Percentiles rank a stretch among this genome's conserved stretches.
phyloP scores from a whole-genome alignment of 495 filamentous ascomycete species.

The Cercophora newfieldiana region DNA sequence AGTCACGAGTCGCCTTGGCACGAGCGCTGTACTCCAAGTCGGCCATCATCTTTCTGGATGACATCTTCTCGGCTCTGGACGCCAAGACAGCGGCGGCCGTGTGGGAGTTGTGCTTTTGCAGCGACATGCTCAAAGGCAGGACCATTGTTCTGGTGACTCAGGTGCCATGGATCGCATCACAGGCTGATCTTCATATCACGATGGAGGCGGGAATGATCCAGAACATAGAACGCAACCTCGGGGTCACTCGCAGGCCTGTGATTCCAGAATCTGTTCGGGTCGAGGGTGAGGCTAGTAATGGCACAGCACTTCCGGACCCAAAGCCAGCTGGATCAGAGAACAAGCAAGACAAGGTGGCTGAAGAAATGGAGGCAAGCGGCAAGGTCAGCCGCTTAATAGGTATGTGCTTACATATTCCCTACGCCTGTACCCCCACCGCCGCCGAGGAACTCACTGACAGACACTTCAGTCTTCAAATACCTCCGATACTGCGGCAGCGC shows the following conservation, averaged over 20 bases:
- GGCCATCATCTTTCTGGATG: conserved; percentile 64
- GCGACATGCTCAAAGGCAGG: conserved; percentile 45
- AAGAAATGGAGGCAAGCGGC: conserved; percentile 33
- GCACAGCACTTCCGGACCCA: conserved; percentile 14
- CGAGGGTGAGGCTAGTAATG: conserved; percentile 25
- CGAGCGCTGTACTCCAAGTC: conserved; percentile 68
- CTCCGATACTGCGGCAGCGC: conserved; percentile 40
- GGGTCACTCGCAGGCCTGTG: conserved; percentile 37
- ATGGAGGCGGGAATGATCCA: conserved; percentile 45
- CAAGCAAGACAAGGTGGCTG: conserved; percentile 18
- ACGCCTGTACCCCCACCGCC: no score
- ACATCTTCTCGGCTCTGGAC: conserved; percentile 66
- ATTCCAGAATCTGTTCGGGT: conserved; percentile 3
- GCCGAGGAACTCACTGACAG: background rate
- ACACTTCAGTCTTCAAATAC: conserved; percentile 34
- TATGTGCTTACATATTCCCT: conserved; percentile 23
- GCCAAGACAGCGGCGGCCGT: conserved; percentile 51
- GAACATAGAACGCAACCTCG: conserved; percentile 37
- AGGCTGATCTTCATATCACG: conserved; percentile 45
- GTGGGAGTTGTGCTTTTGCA: conserved; percentile 53
- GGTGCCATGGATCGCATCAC: conserved; percentile 46
- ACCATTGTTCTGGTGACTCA: conserved; percentile 44
- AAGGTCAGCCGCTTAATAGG: conserved; percentile 35
- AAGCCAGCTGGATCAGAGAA: background rate
- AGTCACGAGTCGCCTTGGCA: conserved; percentile 67